A percentile compares a stretch with the other conserved stretches of the same genome.
Evolutionary conservation across 805 yeast species (phyloP).

Genomic region (Candida silvatica): DNA sequence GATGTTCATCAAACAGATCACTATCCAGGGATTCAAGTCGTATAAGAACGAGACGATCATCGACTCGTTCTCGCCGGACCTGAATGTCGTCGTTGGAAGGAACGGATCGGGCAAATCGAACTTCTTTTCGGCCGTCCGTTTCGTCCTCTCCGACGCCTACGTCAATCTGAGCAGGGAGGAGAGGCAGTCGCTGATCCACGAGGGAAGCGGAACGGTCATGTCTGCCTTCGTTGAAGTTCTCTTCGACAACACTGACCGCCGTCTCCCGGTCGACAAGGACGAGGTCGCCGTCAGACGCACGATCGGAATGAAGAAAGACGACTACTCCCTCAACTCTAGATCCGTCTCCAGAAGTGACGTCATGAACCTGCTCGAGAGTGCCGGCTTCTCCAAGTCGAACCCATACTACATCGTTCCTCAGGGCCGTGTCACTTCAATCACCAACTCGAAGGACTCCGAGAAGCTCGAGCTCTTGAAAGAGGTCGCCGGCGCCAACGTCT

Average conservation of each 20-base stretch:
- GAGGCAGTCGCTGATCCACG: slow-evolving; percentile 80
- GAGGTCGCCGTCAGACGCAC: slow-evolving; percentile 79
- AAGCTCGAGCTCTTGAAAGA: slow-evolving; percentile 74
- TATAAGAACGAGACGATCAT: slow-evolving; percentile 77
- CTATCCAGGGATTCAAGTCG: slow-evolving; percentile 90
- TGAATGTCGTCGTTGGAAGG: slow-evolving; percentile 83
- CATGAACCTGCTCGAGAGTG: slow-evolving; percentile 75
- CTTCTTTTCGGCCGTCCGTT: slow-evolving; percentile 89
- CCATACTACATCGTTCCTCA: slow-evolving; percentile 98
- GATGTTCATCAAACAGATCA: slow-evolving; percentile 31
- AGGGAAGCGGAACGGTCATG: slow-evolving; percentile 84
- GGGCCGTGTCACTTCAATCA: slow-evolving; percentile 80
- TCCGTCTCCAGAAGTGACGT: slow-evolving; percentile 75
- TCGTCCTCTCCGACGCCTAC: slow-evolving; percentile 85
- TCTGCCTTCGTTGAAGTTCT: slow-evolving; percentile 88
- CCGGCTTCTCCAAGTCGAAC: slow-evolving; percentile 84
- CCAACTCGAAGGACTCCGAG: slow-evolving; percentile 83
- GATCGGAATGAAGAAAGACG: slow-evolving; percentile 89
- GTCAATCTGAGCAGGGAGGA: slow-evolving; percentile 79
- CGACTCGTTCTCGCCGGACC: slow-evolving; percentile 68
- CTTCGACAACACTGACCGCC: slow-evolving; percentile 70
- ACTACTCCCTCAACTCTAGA: slow-evolving; percentile 74
- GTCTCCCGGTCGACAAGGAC: slow-evolving; percentile 61
- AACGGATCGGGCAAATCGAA: slow-evolving; percentile 98
- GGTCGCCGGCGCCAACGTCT: slow-evolving; percentile 91